Evolutionary conservation across 768 basidiomycete species (phyloP), one percentile per base, ranked within the genome.

Genomic region (Pleurotus ostreatus): DNA sequence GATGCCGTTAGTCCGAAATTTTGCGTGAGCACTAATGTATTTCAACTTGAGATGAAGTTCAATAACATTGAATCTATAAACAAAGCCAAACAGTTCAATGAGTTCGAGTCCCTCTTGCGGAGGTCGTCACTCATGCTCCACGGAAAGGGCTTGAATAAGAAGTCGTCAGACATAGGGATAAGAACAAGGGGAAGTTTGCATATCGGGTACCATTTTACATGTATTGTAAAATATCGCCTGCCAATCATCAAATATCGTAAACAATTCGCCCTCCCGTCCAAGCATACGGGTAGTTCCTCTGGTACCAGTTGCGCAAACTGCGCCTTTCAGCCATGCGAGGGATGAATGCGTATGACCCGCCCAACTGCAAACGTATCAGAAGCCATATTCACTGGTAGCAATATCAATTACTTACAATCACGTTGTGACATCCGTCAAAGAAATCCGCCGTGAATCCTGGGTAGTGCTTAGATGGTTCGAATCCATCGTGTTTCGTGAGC

Each of bases 381-480:
- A 61, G 6, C 16, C 20, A 40, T 46, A 66, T 15, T 63, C 56
- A 39, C 55, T 23, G 60, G 49, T 9, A 16, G 22, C 40, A 34
- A 16, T 15, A 39, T 5, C 18, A 37, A 45, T 15, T 0, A 84
- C 92, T 61, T 75, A 95, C 90, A 68, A 97, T 92, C 23, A 95
- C 84, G 51, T 84, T 83, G 68, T 99, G 92, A 62, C 82, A 79
- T 4, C 75, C 82, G 69, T 98, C 97, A 68, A 93, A 94, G 74
- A 98, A 98, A 72, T 98, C 96, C 59, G 76, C 77, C 15, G 91
- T 91, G 59, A 74, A 94, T 76, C 93, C 97, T 22, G 97, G 97
- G 68, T 98, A 99, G 48, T 96, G 65, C 37, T 70, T 70, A 1
- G 91, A 94, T 7, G 85, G 76, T 45, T 76, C 76, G 66, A 88